Percentiles rank a stretch among this genome's conserved stretches.
These are phyloP conservation scores for Skeletonema grethae DNA, from an alignment of 108 stramenopile genomes.

Conservation along the genomic window DNA sequence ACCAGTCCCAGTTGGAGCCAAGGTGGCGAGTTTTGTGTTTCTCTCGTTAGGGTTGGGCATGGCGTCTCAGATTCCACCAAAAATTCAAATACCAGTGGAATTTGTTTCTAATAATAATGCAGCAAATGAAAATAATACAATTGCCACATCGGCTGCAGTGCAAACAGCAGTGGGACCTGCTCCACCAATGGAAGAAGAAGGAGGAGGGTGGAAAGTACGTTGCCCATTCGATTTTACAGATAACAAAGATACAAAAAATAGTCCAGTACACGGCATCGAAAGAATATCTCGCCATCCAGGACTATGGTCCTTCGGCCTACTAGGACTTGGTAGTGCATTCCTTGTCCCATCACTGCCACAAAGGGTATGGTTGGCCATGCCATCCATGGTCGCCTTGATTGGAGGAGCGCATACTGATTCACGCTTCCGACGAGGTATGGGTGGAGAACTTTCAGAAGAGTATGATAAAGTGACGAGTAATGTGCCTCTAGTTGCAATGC, in stretches of 20 bases:
- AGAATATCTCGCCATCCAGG: slow-evolving; percentile 87
- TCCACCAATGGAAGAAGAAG: not conserved
- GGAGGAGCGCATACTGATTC: slow-evolving; percentile 87
- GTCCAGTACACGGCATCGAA: slow-evolving; percentile 63
- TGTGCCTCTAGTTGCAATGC: slow-evolving; percentile 82
- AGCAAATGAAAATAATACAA: slow-evolving; percentile 6
- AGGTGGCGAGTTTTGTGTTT: slow-evolving; percentile 46
- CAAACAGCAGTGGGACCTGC: not conserved
- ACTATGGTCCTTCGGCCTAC: slow-evolving; percentile 81
- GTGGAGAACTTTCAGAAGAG: slow-evolving; percentile 62
- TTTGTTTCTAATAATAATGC: slow-evolving; percentile 13
- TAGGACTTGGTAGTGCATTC: slow-evolving; percentile 67
- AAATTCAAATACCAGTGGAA: slow-evolving; percentile 81
- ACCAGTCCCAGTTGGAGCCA: slow-evolving; percentile 27
- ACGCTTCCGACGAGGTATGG: slow-evolving; percentile 77
- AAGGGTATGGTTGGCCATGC: slow-evolving; percentile 73
- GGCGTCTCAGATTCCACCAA: slow-evolving; percentile 77
- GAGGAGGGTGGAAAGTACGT: slow-evolving; percentile 70
- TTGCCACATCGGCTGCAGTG: not conserved
- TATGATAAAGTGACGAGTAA: slow-evolving; percentile 76
- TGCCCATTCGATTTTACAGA: slow-evolving; percentile 92
- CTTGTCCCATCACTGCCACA: slow-evolving; percentile 64
- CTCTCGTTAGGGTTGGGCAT: slow-evolving; percentile 70
- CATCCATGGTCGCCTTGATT: slow-evolving; percentile 73
- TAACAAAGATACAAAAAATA: slow-evolving; percentile 16